phyloP scores from a whole-genome alignment of 495 filamentous ascomycete species.

The Pyrenula massariospora region DNA sequence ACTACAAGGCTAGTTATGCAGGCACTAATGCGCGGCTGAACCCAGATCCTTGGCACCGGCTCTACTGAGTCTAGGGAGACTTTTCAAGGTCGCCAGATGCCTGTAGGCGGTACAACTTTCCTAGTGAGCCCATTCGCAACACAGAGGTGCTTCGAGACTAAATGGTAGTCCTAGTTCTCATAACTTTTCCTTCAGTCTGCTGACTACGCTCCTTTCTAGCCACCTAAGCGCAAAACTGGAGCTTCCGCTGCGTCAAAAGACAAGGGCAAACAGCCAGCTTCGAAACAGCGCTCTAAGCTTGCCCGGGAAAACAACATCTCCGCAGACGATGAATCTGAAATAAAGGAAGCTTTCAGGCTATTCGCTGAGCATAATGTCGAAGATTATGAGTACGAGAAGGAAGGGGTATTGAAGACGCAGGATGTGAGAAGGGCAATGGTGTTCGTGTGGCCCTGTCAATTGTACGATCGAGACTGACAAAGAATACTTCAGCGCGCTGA shows the following conservation, averaged over 20 bases:
- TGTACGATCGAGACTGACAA: not conserved
- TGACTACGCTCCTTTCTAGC: not conserved
- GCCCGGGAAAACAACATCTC: constrained; percentile 80
- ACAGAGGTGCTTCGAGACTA: too few species aligned
- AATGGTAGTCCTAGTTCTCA: not conserved
- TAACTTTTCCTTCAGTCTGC: not conserved
- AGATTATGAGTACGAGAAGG: constrained; percentile 53
- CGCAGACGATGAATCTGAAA: constrained; percentile 73
- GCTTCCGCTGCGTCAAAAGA: constrained; percentile 15
- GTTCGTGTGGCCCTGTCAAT: constrained; percentile 30
- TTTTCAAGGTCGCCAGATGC: too few species aligned
- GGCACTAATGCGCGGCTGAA: not conserved
- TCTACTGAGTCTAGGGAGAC: not conserved
- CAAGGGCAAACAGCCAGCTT: constrained; percentile 19
- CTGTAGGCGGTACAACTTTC: too few species aligned
- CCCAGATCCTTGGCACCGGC: not conserved
- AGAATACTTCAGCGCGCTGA: constrained; percentile 50
- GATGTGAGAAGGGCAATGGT: constrained; percentile 78
- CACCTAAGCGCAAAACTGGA: not conserved
- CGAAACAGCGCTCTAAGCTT: constrained; percentile 61
- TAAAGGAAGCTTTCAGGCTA: constrained; percentile 76
- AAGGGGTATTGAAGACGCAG: constrained; percentile 59
- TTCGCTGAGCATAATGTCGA: constrained; percentile 46
- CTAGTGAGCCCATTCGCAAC: too few species aligned
- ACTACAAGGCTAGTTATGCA: not conserved